A percentile compares a stretch with the other conserved stretches of the same genome.
Conservation (phyloP, 169 alveolate genomes). For the Eimeria maxima region DNA sequence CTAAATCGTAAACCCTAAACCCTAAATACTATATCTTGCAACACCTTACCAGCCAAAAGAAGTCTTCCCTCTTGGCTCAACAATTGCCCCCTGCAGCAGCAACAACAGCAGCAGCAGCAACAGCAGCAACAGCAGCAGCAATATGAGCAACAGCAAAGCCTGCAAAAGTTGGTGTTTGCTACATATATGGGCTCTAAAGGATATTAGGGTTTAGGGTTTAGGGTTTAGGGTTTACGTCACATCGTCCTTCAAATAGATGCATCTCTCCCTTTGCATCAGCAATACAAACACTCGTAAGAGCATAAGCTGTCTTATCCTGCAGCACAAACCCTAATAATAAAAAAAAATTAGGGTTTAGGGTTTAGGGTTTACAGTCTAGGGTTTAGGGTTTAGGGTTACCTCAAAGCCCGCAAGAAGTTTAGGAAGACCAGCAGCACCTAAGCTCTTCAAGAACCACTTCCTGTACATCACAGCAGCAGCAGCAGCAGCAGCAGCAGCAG, state of each 20-base stretch:
- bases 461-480: conserved; percentile 78
- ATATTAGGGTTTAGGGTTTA: background rate
- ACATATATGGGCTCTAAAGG: background rate
- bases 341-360: background rate
- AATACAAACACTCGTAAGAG: conserved; percentile 61
- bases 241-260: conserved; percentile 55
- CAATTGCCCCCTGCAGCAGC: background rate
- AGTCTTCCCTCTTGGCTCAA: conserved; percentile 11
- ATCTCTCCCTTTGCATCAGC: conserved; percentile 69
- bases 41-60: conserved; percentile 27
- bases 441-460: conserved; percentile 94
- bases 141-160: background rate
- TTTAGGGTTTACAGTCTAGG: conserved; percentile 31
- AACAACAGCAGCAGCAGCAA: conserved; percentile 22
- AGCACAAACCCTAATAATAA: too few species aligned
- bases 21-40: background rate
- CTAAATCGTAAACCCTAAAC: conserved; percentile 20
- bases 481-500: conserved; percentile 46
- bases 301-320: conserved; percentile 80
- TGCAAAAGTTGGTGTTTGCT: background rate
- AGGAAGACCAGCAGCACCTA: conserved; percentile 93
- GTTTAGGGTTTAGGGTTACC: conserved; percentile 1
- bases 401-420: conserved; percentile 89
- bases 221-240: conserved; percentile 44
- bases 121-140: background rate